A percentile compares a stretch with the other conserved stretches of the same genome.
phyloP scores from a whole-genome alignment of 148 eudicot species.

The Chenopodium formosanum region DNA sequence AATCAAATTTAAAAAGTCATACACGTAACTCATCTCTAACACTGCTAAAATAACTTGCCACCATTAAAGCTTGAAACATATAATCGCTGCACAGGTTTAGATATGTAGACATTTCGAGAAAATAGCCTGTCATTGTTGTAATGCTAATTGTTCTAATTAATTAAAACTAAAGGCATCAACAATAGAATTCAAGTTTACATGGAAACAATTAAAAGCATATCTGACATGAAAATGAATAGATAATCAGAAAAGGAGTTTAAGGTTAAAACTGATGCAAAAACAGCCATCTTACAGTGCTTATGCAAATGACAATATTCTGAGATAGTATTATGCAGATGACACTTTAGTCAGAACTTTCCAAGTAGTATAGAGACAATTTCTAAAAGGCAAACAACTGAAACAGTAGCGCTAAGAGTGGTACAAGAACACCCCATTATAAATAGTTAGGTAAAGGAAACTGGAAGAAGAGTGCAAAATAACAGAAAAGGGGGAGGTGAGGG shows the following conservation, averaged over 20 bases:
- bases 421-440: too few relatives aligned
- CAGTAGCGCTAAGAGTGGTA: too few relatives aligned
- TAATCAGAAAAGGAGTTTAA: background rate
- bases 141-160: background rate
- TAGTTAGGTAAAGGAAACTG: too few relatives aligned
- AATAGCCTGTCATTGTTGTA: background rate
- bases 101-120: background rate
- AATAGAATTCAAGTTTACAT: background rate
- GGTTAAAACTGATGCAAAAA: background rate
- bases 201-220: background rate
- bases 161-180: background rate
- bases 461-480: too few relatives aligned
- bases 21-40: background rate
- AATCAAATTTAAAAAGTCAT: slow-evolving; percentile 4
- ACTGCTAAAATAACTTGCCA: background rate
- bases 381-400: too few relatives aligned
- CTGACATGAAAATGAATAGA: background rate
- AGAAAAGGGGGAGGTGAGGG: too few relatives aligned
- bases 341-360: too few relatives aligned
- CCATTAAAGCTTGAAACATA: background rate
- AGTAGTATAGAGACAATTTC: too few relatives aligned
- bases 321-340: too few relatives aligned
- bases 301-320: background rate
- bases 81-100: background rate
- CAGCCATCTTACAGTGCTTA: background rate